phyloP scores from a whole-genome alignment of 202 grass and related monocot genomes.

The Elaeis oleifera region DNA sequence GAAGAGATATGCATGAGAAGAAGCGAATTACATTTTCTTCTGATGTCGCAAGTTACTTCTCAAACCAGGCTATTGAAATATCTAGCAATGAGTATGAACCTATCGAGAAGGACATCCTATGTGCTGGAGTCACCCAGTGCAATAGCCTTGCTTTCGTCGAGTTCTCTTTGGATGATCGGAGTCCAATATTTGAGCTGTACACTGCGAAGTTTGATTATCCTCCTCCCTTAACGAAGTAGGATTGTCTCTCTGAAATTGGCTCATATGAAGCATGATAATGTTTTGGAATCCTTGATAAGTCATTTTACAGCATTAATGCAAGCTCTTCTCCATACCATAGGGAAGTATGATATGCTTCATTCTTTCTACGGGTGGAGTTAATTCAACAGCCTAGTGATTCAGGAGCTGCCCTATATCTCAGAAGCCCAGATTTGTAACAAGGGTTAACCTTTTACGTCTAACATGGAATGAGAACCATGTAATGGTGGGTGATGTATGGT shows the following conservation, averaged over 20 bases:
- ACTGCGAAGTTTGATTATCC: conserved; percentile 7
- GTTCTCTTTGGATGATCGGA: conserved; percentile 18
- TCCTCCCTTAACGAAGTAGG: conserved; percentile 17
- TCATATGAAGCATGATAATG: conserved; percentile 19
- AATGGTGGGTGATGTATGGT: too few species aligned
- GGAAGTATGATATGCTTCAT: too few species aligned
- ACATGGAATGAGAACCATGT: too few species aligned
- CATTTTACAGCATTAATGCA: conserved; percentile 12
- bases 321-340: not conserved
- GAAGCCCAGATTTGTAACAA: too few species aligned
- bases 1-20: conserved; percentile 23
- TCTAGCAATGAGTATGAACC: conserved; percentile 30
- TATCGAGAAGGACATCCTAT: conserved; percentile 23
- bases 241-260: conserved; percentile 15
- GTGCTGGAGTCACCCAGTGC: conserved; percentile 14
- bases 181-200: conserved; percentile 1
- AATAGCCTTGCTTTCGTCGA: conserved; percentile 18
- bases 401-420: too few species aligned
- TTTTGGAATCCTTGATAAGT: conserved; percentile 19
- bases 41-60: conserved; percentile 21
- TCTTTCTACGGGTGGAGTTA: too few species aligned
- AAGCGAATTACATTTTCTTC: conserved; percentile 19
- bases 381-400: too few species aligned
- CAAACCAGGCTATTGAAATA: conserved; percentile 26
- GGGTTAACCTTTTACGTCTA: too few species aligned